These are phyloP conservation scores for Huntiella omanensis DNA, from an alignment of 2,329 filamentous ascomycete genomes.

Conservation along the genomic window DNA sequence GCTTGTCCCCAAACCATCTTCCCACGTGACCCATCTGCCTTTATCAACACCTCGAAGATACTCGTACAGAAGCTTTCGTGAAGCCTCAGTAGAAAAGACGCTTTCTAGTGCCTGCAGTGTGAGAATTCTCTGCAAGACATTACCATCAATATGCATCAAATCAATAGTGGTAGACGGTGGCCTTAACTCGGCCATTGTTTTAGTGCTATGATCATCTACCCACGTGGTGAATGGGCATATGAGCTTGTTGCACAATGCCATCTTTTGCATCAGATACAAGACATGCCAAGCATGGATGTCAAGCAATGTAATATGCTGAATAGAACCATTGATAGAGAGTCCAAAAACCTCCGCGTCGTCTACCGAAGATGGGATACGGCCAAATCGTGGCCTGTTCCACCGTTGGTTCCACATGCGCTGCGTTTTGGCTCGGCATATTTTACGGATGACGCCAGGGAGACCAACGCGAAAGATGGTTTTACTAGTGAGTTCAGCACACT, in stretches of 20 bases:
- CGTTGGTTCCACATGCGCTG: conserved; percentile 31
- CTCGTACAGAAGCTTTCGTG: conserved; percentile 24
- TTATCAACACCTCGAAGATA: conserved; percentile 31
- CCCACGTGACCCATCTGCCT: conserved; percentile 19
- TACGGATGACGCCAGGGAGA: conserved; percentile 36
- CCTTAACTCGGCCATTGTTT: conserved; percentile 1
- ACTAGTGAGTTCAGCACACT: conserved; percentile 23
- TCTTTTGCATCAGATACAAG: conserved; percentile 53
- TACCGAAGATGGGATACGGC: conserved; percentile 22
- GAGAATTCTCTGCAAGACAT: conserved; percentile 39
- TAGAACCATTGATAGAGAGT: conserved; percentile 46
- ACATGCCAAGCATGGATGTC: conserved; percentile 43
- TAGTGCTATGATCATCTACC: not conserved
- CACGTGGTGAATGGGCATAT: conserved; percentile 6
- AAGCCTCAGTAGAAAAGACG: conserved; percentile 20
- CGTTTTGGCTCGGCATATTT: conserved; percentile 32
- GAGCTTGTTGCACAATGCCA: conserved; percentile 26
- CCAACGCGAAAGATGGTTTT: conserved; percentile 34
- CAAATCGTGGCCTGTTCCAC: conserved; percentile 21
- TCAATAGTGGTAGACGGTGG: conserved; percentile 21
- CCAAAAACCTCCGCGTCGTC: conserved; percentile 40
- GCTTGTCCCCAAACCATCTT: conserved; percentile 17
- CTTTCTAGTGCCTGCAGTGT: conserved; percentile 26
- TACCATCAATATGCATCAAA: conserved; percentile 45
- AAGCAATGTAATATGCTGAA: conserved; percentile 53